Evolutionary conservation across 257 asterid genomes (phyloP).

Genomic region (Avicennia marina): DNA sequence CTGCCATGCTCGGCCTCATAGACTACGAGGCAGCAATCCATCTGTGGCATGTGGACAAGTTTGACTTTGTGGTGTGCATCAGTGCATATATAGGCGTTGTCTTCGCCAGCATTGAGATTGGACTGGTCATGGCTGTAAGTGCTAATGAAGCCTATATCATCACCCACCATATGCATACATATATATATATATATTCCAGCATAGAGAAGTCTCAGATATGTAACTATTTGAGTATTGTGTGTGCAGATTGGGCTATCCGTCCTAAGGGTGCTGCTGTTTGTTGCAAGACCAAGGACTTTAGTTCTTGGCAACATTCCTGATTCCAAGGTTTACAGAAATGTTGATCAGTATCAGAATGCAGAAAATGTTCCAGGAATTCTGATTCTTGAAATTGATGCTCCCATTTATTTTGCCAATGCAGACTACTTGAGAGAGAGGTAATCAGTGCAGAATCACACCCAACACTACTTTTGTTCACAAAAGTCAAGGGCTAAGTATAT

Average conservation of each 20-base stretch:
- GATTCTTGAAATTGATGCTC: constrained; percentile 74
- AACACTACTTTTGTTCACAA: no score
- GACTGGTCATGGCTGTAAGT: constrained; percentile 71
- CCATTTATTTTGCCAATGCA: constrained; percentile 80
- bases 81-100: constrained; percentile 79
- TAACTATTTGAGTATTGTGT: background rate
- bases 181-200: no score
- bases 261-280: constrained; percentile 56
- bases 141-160: background rate
- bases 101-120: constrained; percentile 72
- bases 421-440: constrained; percentile 87
- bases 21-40: constrained; percentile 91
- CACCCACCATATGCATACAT: background rate
- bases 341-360: constrained; percentile 62
- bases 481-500: background rate
- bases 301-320: constrained; percentile 74
- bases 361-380: constrained; percentile 55
- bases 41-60: constrained; percentile 80
- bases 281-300: constrained; percentile 71
- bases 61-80: constrained; percentile 83
- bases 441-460: background rate
- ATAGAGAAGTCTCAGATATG: background rate
- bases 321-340: constrained; percentile 51
- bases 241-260: constrained; percentile 61
- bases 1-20: constrained; percentile 95